These are phyloP conservation scores for Mortierella claussenii DNA, from an alignment of 192 early-diverging fungal genomes.

Conservation along the genomic window DNA sequence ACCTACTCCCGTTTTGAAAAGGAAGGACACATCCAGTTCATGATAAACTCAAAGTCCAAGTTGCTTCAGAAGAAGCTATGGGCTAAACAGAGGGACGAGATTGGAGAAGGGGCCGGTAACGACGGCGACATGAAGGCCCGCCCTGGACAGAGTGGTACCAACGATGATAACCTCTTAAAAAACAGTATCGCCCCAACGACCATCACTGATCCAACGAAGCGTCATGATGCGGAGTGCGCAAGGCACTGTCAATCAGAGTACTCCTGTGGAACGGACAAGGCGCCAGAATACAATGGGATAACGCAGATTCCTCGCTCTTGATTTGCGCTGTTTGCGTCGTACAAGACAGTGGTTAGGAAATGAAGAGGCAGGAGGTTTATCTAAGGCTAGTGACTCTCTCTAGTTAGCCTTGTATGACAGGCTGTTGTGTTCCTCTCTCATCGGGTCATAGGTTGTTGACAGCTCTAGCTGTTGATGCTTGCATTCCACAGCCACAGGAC, in stretches of 20 bases:
- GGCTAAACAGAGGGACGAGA: slow-evolving; percentile 15
- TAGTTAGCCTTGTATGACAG: not conserved
- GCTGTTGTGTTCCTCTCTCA: too few relatives aligned
- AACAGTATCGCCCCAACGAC: slow-evolving; percentile 8
- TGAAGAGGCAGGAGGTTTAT: not conserved
- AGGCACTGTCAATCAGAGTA: slow-evolving; percentile 8
- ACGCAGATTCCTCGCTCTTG: slow-evolving; percentile 1
- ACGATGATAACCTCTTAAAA: not conserved
- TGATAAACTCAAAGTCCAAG: slow-evolving; percentile 5
- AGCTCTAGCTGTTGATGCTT: not conserved
- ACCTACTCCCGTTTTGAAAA: slow-evolving; percentile 13
- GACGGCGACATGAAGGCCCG: too few relatives aligned
- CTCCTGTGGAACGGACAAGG: slow-evolving; percentile 29
- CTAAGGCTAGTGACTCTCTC: not conserved
- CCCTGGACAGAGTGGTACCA: not conserved
- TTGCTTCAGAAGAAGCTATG: slow-evolving; percentile 33
- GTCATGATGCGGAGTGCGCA: slow-evolving; percentile 5
- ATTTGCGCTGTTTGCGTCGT: not conserved
- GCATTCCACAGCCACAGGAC: not conserved
- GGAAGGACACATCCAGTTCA: not conserved
- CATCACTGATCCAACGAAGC: not conserved
- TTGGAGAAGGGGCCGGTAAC: not conserved
- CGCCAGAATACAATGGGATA: slow-evolving; percentile 9
- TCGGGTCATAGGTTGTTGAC: not conserved
- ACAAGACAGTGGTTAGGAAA: slow-evolving; percentile 13